Conservation (phyloP, 2,329 filamentous ascomycete species). For the Trichoderma sp. region DNA sequence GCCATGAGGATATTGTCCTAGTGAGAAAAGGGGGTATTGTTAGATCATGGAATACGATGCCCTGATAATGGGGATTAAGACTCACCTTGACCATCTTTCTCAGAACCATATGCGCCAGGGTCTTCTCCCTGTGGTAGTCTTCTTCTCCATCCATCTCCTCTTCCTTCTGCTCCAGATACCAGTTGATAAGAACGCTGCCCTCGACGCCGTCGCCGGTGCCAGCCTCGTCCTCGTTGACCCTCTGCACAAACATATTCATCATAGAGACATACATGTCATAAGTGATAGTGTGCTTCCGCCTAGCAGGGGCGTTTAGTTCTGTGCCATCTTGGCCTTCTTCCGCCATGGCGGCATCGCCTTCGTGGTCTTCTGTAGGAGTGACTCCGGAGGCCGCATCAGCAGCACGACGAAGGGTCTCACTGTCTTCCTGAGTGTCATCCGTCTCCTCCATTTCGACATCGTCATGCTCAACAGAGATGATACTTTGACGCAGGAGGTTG, state of each 20-base stretch:
- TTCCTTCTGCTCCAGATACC: slow-evolving; percentile 93
- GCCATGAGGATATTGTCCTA: slow-evolving; percentile 88
- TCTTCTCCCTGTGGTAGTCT: slow-evolving; percentile 74
- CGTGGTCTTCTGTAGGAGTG: slow-evolving; percentile 50
- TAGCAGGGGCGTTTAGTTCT: slow-evolving; percentile 38
- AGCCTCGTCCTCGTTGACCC: slow-evolving; percentile 80
- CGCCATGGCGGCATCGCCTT: slow-evolving; percentile 49
- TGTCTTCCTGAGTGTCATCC: slow-evolving; percentile 53
- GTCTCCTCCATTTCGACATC: slow-evolving; percentile 91
- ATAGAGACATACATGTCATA: slow-evolving; percentile 95
- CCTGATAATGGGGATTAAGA: slow-evolving; percentile 48
- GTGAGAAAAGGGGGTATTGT: slow-evolving; percentile 52
- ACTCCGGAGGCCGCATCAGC: slow-evolving; percentile 46
- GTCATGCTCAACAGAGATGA: slow-evolving; percentile 97
- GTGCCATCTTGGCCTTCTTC: slow-evolving; percentile 34
- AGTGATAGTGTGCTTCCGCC: slow-evolving; percentile 81
- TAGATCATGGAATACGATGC: not conserved
- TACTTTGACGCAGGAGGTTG: slow-evolving; percentile 87
- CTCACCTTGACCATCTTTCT: slow-evolving; percentile 94
- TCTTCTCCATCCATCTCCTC: slow-evolving; percentile 78
- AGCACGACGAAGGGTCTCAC: slow-evolving; percentile 47
- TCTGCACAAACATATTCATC: slow-evolving; percentile 79
- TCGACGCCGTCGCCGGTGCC: slow-evolving; percentile 79
- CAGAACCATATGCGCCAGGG: slow-evolving; percentile 78
- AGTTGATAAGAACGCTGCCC: slow-evolving; percentile 76